Evolutionary conservation across 176 grass and related monocot species (phyloP).

Genomic region (Carex cristatella): DNA sequence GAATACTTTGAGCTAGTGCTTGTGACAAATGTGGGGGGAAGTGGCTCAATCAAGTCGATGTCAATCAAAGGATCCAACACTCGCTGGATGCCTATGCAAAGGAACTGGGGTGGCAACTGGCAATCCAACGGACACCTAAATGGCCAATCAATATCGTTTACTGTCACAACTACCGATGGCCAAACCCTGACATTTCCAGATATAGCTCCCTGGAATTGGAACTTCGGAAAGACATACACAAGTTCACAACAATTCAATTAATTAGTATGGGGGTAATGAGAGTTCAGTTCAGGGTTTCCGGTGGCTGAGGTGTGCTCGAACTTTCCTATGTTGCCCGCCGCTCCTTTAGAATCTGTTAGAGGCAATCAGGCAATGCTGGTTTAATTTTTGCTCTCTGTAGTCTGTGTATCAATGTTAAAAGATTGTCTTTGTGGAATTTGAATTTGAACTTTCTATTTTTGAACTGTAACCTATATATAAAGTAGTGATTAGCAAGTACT

Average conservation of each 20-base stretch:
- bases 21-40: slow-evolving; percentile 16
- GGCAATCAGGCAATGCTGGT: neutral
- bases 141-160: slow-evolving; percentile 6
- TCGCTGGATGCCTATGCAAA: slow-evolving; percentile 9
- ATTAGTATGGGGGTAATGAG: neutral
- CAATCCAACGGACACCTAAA: slow-evolving; percentile 12
- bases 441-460: neutral
- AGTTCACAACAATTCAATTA: slow-evolving; percentile 41
- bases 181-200: slow-evolving; percentile 34
- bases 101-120: slow-evolving; percentile 22
- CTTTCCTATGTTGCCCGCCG: neutral
- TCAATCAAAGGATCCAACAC: slow-evolving; percentile 13
- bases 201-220: slow-evolving; percentile 30
- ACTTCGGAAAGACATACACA: slow-evolving; percentile 41
- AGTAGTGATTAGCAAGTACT: neutral
- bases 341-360: slow-evolving; percentile 1
- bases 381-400: neutral
- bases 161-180: slow-evolving; percentile 35
- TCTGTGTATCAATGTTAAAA: slow-evolving; percentile 6
- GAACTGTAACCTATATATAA: slow-evolving; percentile 22
- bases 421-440: neutral
- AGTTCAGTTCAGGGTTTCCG: neutral
- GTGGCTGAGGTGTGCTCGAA: slow-evolving; percentile 6
- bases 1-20: slow-evolving; percentile 20
- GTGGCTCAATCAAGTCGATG: slow-evolving; percentile 14